Base-by-base conservation (phyloP, 768 basidiomycete genomes). In the Leucocoprinus birnbaumii region DNA sequence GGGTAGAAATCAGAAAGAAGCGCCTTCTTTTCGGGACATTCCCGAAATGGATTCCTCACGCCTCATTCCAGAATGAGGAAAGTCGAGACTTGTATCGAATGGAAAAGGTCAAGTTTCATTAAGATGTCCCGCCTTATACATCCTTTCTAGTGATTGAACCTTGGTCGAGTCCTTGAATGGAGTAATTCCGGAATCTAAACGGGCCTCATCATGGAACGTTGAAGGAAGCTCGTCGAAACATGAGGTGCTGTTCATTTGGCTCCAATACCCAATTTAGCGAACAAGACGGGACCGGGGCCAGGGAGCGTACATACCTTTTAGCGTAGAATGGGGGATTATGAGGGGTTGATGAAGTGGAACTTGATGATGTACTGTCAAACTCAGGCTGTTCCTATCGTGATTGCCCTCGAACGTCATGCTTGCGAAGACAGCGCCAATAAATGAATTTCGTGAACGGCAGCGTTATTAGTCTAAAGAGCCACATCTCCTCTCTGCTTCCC, bases 11-110 rank as follows among this genome's bases (percentile, higher is more conserved):
- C 51, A 53, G 41, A 34, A 48, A 47, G 52, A 53, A 53, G 52
- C 44, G n/a, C 13, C 44, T 34, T 11, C 26, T 44, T 10, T 37
- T 45, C 44, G 43, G 43, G 35, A 53, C 24, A 45, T 44, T 22
- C 52, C 44, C 43, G 44, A 53, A 53, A 53, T 53, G 44, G 44
- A n/a, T 47, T 37, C 34, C 52, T 53, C 44, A 38, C 31, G 22
- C 31, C 43, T 46, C 5, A n/a, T 24, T 53, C 44, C 52, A 45
- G 22, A 26, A 44, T 53, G 44, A 11, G 24, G 43, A n/a, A 2
- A 11, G 3, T 21, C 9, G n/a, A 14, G 16, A 37, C 45, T 38
- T 8, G 38, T 2, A 16, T 22, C 26, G 27, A 31, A 14, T 51
- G 50, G 37, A 45, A 24, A 38, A n/a, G 25, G 45, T 16, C 45